These are phyloP conservation scores for Eimeria nieschulzi DNA, from an alignment of 169 alveolate species.

Conservation along the genomic window DNA sequence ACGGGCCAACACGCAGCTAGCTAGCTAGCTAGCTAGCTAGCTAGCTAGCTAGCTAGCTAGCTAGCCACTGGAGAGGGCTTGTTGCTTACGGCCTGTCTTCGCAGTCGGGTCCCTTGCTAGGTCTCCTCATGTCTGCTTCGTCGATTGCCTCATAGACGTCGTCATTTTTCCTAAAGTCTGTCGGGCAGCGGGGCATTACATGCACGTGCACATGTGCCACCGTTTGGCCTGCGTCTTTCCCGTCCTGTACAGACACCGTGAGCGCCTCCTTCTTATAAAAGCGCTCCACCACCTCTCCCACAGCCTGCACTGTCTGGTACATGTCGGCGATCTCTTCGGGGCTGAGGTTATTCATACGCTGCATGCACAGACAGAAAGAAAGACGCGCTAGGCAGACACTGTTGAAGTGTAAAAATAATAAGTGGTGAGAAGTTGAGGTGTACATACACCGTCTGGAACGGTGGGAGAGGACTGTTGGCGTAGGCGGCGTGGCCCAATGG, in stretches of 20 bases:
- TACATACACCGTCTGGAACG: too few relatives aligned
- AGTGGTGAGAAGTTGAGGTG: too few relatives aligned
- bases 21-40: too few relatives aligned
- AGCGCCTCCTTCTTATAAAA: not conserved
- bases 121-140: constrained; percentile 48
- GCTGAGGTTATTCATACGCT: not conserved
- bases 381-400: too few relatives aligned
- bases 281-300: not conserved
- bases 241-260: constrained; percentile 84
- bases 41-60: too few relatives aligned
- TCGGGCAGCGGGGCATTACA: constrained; percentile 84
- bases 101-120: not conserved
- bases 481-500: constrained; percentile 98
- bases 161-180: constrained; percentile 83
- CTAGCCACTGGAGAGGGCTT: too few relatives aligned
- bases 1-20: too few relatives aligned
- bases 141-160: constrained; percentile 84
- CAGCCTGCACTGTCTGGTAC: not conserved
- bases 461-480: too few relatives aligned
- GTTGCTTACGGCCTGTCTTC: not conserved
- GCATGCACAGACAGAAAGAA: not conserved
- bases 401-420: too few relatives aligned
- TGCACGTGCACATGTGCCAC: constrained; percentile 92
- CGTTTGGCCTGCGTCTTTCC: constrained; percentile 92
- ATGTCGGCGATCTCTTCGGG: not conserved